phyloP scores from a whole-genome alignment of 2,329 filamentous ascomycete genomes.

The Cladosporium cucumerinum region DNA sequence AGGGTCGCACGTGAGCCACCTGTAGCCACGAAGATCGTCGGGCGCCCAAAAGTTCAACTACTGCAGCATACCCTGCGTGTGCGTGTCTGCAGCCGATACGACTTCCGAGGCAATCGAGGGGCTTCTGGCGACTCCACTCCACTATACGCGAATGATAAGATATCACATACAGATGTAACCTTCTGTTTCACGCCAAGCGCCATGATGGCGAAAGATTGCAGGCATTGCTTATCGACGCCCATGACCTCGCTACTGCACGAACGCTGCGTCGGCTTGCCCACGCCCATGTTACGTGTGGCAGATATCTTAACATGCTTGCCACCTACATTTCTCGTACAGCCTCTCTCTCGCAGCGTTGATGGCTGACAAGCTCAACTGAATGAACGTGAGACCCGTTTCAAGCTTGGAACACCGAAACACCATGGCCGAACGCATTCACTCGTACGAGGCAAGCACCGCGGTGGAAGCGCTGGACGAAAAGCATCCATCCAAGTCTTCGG shows the following conservation, averaged over 20 bases:
- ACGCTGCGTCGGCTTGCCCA: neutral
- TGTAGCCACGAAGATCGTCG: neutral
- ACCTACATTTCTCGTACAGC: neutral
- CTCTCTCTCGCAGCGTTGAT: neutral
- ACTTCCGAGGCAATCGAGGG: neutral
- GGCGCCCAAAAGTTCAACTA: neutral
- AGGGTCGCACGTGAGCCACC: neutral
- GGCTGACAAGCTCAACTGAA: neutral
- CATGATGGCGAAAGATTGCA: neutral
- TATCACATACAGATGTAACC: slow-evolving; percentile 2
- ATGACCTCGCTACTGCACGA: neutral
- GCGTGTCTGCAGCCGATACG: neutral
- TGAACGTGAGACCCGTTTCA: neutral
- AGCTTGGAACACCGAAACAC: neutral
- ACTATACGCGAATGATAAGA: slow-evolving; percentile 3
- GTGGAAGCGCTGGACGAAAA: neutral
- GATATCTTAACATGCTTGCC: neutral
- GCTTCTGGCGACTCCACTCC: neutral
- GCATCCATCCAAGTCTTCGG: neutral
- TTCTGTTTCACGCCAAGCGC: slow-evolving; percentile 7
- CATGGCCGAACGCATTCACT: slow-evolving; percentile 1
- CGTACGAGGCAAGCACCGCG: neutral
- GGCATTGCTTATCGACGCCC: slow-evolving; percentile 4
- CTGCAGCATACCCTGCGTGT: neutral
- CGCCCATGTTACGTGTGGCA: neutral